Percentiles rank a stretch among this genome's conserved stretches.
phyloP scores from a whole-genome alignment of 169 alveolate species.

The Theileria parva region DNA sequence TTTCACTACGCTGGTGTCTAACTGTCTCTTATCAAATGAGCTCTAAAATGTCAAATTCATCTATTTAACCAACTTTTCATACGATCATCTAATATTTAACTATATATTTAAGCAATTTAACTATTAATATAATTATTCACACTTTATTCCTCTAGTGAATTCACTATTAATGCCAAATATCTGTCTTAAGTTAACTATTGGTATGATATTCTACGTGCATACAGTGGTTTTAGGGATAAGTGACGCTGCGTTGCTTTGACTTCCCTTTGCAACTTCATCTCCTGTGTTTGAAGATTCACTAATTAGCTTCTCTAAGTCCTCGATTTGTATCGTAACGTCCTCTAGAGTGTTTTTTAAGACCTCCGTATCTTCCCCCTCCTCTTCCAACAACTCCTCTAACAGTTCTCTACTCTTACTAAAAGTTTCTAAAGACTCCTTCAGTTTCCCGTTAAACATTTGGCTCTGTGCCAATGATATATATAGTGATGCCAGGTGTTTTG shows the following conservation, averaged over 20 bases:
- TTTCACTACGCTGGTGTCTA: constrained; percentile 29
- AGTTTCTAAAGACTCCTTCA: constrained; percentile 32
- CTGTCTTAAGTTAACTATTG: neutral
- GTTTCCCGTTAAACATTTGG: constrained; percentile 58
- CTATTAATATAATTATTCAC: neutral
- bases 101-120: too few relatives aligned
- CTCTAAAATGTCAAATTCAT: constrained; percentile 17
- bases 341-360: constrained; percentile 49
- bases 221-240: constrained; percentile 65
- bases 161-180: neutral
- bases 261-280: constrained; percentile 23
- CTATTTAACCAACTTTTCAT: neutral
- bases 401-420: constrained; percentile 31
- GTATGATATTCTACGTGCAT: neutral
- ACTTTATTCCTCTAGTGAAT: neutral
- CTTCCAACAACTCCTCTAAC: constrained; percentile 21
- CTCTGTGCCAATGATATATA: constrained; percentile 67
- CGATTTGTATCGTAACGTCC: constrained; percentile 51
- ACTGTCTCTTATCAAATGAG: constrained; percentile 41
- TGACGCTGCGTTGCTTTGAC: constrained; percentile 65
- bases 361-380: constrained; percentile 13
- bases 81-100: neutral
- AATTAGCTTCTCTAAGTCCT: constrained; percentile 51
- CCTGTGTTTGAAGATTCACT: constrained; percentile 16
- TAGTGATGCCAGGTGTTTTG: constrained; percentile 44